Evolutionary conservation across 2,329 filamentous ascomycete genomes (phyloP), one percentile per base, ranked within the genome.

Genomic region (Colletotrichum kahawae): DNA sequence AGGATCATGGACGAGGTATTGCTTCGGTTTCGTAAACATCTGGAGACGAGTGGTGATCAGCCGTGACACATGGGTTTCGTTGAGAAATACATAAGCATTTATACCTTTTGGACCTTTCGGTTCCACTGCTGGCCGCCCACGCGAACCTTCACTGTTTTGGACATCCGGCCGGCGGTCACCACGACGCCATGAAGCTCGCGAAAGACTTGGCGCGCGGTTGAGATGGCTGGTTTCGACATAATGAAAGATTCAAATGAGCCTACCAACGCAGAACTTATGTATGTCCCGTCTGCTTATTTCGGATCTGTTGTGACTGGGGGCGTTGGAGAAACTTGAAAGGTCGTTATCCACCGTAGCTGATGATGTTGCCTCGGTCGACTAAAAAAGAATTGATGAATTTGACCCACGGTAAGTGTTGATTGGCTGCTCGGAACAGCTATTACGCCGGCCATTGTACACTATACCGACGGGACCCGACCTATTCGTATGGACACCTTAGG

Each of bases 1-100:
- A 33, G 95, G 95, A 83, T 97, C 95, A 86, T 95, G 93, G 48
- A 96, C 94, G 34, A 96, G 91, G 82, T 93, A 90, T 78, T 91
- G 90, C 77, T 89, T 87, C 27, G 91, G 90, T 59, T 89, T 86
- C 80, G 92, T 90, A 83, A 94, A 96, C 86, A 89, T 87, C 92
- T 93, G 78, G 38, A n/a, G n/a, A 59, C 29, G 31, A 71, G 36
- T 14, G 8, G 27, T 38, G 7, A 51, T 72, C 31, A 75, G 21
- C 43, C 33, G 9, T 16, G 51, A 6, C 27, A n/a, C 12, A 13
- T 21, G n/a, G 43, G 43, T 21, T 51, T 24, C 43, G 14, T 24
- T 29, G 21, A 27, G 14, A 24, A 24, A 16, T 27, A 12, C 34
- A 2, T n/a, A 36, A 29, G 48, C n/a, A 21, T 29, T 34, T 8